These are phyloP conservation scores for Globisporangium spiculum DNA, from an alignment of 352 stramenopile species.

Conservation along the genomic window DNA sequence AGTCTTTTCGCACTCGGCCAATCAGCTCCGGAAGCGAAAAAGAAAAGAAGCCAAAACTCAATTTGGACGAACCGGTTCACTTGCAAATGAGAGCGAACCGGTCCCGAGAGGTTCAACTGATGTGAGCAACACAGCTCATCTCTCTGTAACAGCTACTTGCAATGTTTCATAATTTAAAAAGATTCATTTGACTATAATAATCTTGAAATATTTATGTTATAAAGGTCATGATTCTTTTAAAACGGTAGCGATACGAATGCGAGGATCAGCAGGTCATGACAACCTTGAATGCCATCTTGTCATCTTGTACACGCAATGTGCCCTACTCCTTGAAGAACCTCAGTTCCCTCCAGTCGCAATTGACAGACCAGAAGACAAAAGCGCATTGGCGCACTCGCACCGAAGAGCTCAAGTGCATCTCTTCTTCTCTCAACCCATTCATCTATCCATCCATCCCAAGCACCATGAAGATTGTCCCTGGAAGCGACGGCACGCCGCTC, in stretches of 20 bases:
- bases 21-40: constrained; percentile 1
- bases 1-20: constrained; percentile 10
- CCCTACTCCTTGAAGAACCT: constrained; percentile 3
- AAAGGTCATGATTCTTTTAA: neutral
- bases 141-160: neutral
- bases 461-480: constrained; percentile 61
- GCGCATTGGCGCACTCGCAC: constrained; percentile 5
- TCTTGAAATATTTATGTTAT: neutral
- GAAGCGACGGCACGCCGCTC: constrained; percentile 70
- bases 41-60: neutral
- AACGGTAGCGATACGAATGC: neutral
- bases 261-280: neutral
- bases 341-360: neutral
- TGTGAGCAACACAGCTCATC: neutral
- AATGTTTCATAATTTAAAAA: neutral
- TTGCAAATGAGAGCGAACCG: neutral
- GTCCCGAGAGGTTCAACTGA: neutral
- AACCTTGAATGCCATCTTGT: neutral
- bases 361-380: neutral
- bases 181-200: neutral
- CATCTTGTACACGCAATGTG: constrained; percentile 6
- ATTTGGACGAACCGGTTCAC: neutral
- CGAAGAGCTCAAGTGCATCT: neutral
- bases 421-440: neutral
- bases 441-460: neutral